These are phyloP conservation scores for Persicaria tinctoria DNA, from an alignment of 148 eudicot genomes.

Conservation along the genomic window DNA sequence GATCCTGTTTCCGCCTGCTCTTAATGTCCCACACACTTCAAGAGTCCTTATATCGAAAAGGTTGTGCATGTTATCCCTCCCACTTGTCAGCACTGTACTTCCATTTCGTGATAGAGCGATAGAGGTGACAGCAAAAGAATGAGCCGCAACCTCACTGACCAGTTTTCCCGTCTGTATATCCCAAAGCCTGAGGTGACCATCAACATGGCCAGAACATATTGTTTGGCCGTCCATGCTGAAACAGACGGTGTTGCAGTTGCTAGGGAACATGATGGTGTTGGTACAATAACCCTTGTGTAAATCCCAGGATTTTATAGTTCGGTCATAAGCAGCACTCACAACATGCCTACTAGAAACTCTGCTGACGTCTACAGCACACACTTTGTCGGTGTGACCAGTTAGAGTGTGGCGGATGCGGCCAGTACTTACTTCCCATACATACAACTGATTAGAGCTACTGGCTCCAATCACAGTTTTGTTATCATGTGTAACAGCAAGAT, in stretches of 20 bases:
- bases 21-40: conserved; percentile 67
- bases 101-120: conserved; percentile 72
- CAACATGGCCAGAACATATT: conserved; percentile 84
- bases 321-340: conserved; percentile 83
- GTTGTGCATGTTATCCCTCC: conserved; percentile 88
- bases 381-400: conserved; percentile 88
- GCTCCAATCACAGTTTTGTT: conserved; percentile 77
- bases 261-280: conserved; percentile 67
- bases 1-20: conserved; percentile 61
- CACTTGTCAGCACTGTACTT: conserved; percentile 65
- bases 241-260: conserved; percentile 78
- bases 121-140: conserved; percentile 74
- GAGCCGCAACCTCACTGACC: conserved; percentile 81
- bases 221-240: conserved; percentile 76
- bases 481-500: conserved; percentile 71
- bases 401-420: conserved; percentile 83
- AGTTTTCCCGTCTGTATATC: conserved; percentile 80
- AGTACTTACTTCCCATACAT: conserved; percentile 70
- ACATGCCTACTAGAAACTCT: conserved; percentile 61
- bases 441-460: conserved; percentile 72
- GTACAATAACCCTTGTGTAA: conserved; percentile 73
- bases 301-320: conserved; percentile 93
- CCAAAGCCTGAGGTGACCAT: conserved; percentile 89
- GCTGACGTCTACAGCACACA: conserved; percentile 90
- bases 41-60: conserved; percentile 71